These are phyloP conservation scores for Kockovaella imperatae DNA, from an alignment of 768 basidiomycete genomes.

Conservation along the genomic window DNA sequence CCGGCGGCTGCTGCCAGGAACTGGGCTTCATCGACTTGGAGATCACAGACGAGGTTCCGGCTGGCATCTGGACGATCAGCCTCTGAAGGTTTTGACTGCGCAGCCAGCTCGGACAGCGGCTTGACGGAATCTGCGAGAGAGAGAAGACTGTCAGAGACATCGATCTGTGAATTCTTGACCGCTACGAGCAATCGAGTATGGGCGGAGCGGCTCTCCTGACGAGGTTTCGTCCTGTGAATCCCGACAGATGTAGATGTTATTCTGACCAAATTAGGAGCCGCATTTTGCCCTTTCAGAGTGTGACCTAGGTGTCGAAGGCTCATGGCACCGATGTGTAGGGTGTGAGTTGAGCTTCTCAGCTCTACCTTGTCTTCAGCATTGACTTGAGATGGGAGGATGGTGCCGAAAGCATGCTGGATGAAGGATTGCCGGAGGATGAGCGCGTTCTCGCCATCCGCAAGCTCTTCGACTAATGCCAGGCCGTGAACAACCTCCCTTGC, in stretches of 20 bases:
- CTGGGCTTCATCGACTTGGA: no score
- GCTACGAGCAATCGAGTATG: slow-evolving; percentile 3
- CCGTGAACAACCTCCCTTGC: not conserved
- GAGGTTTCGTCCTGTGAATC: not conserved
- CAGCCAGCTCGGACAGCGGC: not conserved
- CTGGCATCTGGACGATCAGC: not conserved
- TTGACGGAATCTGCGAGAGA: not conserved
- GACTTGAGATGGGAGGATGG: no score
- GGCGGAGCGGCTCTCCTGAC: not conserved
- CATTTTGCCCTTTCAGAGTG: not conserved
- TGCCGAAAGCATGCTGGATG: slow-evolving; percentile 18
- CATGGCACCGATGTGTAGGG: not conserved
- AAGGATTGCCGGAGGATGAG: slow-evolving; percentile 20
- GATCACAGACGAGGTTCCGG: no score
- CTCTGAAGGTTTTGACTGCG: not conserved
- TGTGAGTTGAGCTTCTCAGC: no score
- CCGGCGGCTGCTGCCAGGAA: no score
- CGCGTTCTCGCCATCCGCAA: slow-evolving; percentile 14
- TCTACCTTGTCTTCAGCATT: no score
- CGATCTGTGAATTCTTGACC: not conserved
- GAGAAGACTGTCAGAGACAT: slow-evolving; percentile 2
- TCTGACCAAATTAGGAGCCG: not conserved
- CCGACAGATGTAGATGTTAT: not conserved
- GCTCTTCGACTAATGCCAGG: not conserved
- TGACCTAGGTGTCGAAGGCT: not conserved